Conservation (phyloP, 2,329 filamentous ascomycete genomes). For the Cryphonectria radicalis region DNA sequence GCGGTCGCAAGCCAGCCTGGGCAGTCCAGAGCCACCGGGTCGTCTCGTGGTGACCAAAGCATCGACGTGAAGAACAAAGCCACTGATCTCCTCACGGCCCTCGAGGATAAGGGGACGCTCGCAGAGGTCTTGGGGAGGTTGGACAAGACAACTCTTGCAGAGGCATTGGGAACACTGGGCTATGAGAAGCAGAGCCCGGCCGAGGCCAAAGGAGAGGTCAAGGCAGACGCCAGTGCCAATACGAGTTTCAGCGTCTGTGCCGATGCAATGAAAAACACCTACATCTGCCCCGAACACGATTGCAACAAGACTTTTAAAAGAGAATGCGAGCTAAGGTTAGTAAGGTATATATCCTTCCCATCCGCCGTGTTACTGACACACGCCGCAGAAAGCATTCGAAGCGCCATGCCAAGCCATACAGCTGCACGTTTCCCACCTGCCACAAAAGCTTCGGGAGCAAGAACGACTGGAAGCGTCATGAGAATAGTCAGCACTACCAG, state of each 20-base stretch:
- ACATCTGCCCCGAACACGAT: conserved; percentile 18
- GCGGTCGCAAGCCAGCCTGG: background rate
- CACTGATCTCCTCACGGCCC: conserved; percentile 28
- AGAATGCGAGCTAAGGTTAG: conserved; percentile 63
- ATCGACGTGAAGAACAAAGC: conserved; percentile 14
- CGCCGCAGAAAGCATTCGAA: conserved; percentile 76
- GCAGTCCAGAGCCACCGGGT: background rate
- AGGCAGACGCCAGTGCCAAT: conserved; percentile 28
- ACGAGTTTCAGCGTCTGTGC: conserved; percentile 13
- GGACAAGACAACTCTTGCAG: conserved; percentile 40
- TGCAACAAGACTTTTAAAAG: conserved; percentile 55
- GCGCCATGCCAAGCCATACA: conserved; percentile 79
- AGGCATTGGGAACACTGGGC: conserved; percentile 37
- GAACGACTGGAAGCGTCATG: conserved; percentile 92
- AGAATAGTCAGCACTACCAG: conserved; percentile 77
- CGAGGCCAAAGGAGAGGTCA: conserved; percentile 32
- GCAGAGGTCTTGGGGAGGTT: conserved; percentile 38
- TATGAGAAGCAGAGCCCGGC: conserved; percentile 30
- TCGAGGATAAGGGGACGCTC: conserved; percentile 39
- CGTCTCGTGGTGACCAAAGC: background rate
- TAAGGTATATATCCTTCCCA: background rate
- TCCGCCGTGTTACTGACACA: conserved; percentile 32
- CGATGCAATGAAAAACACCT: conserved; percentile 23
- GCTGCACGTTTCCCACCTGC: conserved; percentile 75
- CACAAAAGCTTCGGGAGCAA: conserved; percentile 83